Percentiles rank a stretch among this genome's conserved stretches.
Evolutionary conservation across 345 rosid species (phyloP).

Genomic region (Iberis pinnata): DNA sequence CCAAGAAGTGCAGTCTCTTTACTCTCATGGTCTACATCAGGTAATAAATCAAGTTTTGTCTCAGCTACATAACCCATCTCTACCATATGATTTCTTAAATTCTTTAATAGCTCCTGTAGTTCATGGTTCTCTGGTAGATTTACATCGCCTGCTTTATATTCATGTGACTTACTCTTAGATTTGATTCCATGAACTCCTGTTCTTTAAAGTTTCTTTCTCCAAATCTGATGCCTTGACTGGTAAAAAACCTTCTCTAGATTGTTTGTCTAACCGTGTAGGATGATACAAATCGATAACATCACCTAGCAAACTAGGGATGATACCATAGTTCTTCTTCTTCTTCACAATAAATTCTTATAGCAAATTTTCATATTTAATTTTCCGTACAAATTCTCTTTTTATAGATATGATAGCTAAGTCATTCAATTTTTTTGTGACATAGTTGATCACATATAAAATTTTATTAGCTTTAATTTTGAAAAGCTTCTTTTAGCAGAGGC

Average conservation of each 20-base stretch:
- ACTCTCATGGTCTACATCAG: conserved; percentile 78
- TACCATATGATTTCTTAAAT: conserved; percentile 62
- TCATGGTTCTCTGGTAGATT: conserved; percentile 65
- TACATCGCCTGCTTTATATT: conserved; percentile 73
- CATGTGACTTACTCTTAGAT: conserved; percentile 35
- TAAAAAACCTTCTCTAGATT: conserved; percentile 58
- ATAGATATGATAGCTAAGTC: too few species aligned
- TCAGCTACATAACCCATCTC: conserved; percentile 65
- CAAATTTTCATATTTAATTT: too few species aligned
- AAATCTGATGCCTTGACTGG: conserved; percentile 44
- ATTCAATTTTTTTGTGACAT: too few species aligned
- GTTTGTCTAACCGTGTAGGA: conserved; percentile 46
- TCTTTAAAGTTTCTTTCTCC: conserved; percentile 42
- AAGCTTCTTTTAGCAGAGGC: too few species aligned
- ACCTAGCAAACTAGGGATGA: too few species aligned
- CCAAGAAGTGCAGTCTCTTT: conserved; percentile 80
- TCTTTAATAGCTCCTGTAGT: conserved; percentile 43
- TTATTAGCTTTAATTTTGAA: too few species aligned
- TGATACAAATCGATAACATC: too few species aligned
- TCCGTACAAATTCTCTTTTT: too few species aligned
- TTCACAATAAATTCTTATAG: too few species aligned
- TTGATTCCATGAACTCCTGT: conserved; percentile 35
- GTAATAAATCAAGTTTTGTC: conserved; percentile 53
- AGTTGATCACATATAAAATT: too few species aligned
- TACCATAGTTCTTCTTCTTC: too few species aligned